Base-by-base conservation (phyloP, 345 rosid genomes). In the Syzygium aqueum region DNA sequence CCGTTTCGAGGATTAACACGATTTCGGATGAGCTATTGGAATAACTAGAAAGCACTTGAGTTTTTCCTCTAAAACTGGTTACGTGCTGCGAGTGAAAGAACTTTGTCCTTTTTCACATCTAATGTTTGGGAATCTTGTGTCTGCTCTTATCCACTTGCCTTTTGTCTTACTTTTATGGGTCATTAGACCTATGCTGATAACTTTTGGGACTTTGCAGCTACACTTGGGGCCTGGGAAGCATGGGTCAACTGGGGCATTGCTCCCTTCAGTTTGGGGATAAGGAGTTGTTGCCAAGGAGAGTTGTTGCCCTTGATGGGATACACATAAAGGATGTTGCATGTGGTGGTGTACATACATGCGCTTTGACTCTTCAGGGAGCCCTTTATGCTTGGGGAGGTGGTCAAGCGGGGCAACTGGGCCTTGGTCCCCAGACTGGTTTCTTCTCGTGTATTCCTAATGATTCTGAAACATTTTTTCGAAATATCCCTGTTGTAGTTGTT, bases 371-470 rank as follows among this genome's bases (percentile, higher is more conserved):
- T 73, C 90, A 90, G 85, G 98, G 98, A 78, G 97, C 98, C 57
- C 98, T 97, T 84, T 97, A 96, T 88, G 98, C 98, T 87, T 97
- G 99, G 98, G 99, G 98, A 84, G 95, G 98, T 89, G 93, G 99
- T 89, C 97, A 96, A 88, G 94, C 92, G 22, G 99, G 99, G 86
- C 98, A 97, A 88, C 87, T 97, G 84, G 99, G 99, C 84, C 95
- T 96, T 65, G 99, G 99, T 83, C 99, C 97, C 51, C 96, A 94
- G 59, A 89, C 92, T 49, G 93, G 94, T 84, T 91, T 95, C 86
- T 94, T 94, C 91, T 95, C 97, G 59, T 91, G 91, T 43, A 84
- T 89, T 91, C 94, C 98, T 82, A 90, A 91, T 84, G 95, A 95
- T 50, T 91, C 95, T 40, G 93, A 92, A 25, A 85, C 91, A 78